Evolutionary conservation across 345 rosid genomes (phyloP).

Genomic region (Eucalyptus pauciflora): DNA sequence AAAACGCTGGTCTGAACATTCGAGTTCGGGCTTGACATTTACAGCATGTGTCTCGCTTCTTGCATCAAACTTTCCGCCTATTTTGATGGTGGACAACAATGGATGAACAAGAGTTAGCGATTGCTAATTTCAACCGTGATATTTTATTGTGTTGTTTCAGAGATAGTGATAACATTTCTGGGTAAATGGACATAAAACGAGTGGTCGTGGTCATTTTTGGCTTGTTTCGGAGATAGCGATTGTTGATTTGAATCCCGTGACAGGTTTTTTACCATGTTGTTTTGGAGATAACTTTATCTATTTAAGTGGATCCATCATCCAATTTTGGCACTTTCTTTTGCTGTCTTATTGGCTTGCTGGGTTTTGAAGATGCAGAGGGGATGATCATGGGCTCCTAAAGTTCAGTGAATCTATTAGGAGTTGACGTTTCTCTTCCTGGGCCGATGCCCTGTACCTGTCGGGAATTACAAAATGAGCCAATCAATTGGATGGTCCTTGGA

Average conservation of each 20-base stretch:
- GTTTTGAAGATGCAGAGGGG: neutral
- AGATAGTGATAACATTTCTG: neutral
- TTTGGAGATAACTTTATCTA: neutral
- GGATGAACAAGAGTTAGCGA: fast-evolving
- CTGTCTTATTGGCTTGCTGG: neutral
- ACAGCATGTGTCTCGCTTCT: neutral
- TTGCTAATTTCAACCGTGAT: neutral
- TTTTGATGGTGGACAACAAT: neutral
- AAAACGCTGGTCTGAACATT: neutral
- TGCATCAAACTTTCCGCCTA: neutral
- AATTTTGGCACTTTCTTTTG: neutral
- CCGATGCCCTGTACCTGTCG: neutral
- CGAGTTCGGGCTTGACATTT: neutral
- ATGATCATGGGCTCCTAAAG: neutral
- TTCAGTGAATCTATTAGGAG: neutral
- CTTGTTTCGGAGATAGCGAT: neutral
- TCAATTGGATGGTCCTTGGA: neutral
- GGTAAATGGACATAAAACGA: neutral
- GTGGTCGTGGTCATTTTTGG: neutral
- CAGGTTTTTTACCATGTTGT: no score
- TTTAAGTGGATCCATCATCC: neutral
- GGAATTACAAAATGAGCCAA: neutral
- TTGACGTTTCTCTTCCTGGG: neutral
- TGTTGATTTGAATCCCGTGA: no score
- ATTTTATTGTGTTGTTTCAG: neutral